phyloP scores from a whole-genome alignment of 257 asterid genomes.

The Solanum bulbocastanum region DNA sequence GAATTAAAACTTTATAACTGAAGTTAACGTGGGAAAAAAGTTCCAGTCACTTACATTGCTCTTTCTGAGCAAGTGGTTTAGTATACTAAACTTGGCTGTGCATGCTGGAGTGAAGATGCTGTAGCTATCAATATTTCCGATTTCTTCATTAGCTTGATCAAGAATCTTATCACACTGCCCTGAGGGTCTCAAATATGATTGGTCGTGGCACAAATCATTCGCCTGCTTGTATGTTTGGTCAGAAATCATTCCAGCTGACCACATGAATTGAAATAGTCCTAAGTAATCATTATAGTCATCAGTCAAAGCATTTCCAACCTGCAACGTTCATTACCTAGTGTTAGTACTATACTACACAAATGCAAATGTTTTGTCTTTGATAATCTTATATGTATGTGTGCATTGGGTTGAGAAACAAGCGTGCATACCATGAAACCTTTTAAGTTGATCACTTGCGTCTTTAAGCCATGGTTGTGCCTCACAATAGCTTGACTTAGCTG shows the following conservation, averaged over 20 bases:
- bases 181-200: constrained; percentile 42
- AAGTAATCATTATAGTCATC: constrained; percentile 81
- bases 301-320: constrained; percentile 92
- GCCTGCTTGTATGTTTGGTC: constrained; percentile 83
- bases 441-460: constrained; percentile 47
- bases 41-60: constrained; percentile 34
- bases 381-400: background rate
- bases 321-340: constrained; percentile 4
- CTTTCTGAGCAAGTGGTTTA: constrained; percentile 32
- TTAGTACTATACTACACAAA: background rate
- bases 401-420: background rate
- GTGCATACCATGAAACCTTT: constrained; percentile 85
- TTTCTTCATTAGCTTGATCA: constrained; percentile 50
- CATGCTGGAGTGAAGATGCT: constrained; percentile 93
- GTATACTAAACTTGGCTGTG: constrained; percentile 38
- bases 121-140: constrained; percentile 76
- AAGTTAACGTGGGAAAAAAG: background rate
- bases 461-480: constrained; percentile 42
- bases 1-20: background rate
- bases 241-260: constrained; percentile 89
- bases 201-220: constrained; percentile 40
- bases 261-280: constrained; percentile 76
- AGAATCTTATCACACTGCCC: constrained; percentile 43
- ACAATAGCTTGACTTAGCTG: constrained; percentile 88
- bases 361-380: background rate